A percentile compares a stretch with the other conserved stretches of the same genome.
Evolutionary conservation across 2,329 filamentous ascomycete species (phyloP).

Genomic region (Trichoderma atroviride): DNA sequence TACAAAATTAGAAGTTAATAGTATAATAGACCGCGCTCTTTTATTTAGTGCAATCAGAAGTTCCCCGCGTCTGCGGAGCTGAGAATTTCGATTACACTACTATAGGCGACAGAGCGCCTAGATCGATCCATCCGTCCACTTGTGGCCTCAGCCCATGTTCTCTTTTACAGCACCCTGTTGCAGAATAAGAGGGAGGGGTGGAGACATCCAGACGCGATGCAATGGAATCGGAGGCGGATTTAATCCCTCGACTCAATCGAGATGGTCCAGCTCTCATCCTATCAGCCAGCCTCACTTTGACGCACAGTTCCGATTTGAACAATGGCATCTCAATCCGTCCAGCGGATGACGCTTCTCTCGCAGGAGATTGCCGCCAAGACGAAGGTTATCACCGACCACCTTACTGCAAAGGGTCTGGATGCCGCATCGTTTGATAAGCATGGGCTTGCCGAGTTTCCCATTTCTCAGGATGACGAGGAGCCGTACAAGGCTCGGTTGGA

Average conservation of each 20-base stretch:
- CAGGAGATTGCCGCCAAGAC: conserved; percentile 24
- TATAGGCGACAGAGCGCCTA: not conserved
- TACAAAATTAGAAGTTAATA: not conserved
- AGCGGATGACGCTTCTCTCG: conserved; percentile 23
- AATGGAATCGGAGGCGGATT: not conserved
- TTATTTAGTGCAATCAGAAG: not conserved
- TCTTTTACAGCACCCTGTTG: not conserved
- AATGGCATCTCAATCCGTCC: conserved; percentile 24
- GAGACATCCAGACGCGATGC: not conserved
- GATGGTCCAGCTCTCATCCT: not conserved
- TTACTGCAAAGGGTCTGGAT: conserved; percentile 21
- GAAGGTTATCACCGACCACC: conserved; percentile 24
- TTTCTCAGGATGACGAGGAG: conserved; percentile 18
- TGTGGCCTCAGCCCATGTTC: conserved; percentile 1
- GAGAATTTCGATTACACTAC: not conserved
- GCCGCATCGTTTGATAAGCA: conserved; percentile 27
- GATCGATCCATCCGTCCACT: conserved; percentile 2
- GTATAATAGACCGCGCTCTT: not conserved
- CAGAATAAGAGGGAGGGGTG: conserved; percentile 17
- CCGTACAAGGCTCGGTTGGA: conserved; percentile 23
- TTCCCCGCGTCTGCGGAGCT: conserved; percentile 20
- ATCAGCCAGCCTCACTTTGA: conserved; percentile 6
- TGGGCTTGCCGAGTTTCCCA: conserved; percentile 26
- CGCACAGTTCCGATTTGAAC: not conserved
- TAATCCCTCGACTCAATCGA: conserved; percentile 5